These are phyloP conservation scores for Phaeosphaeriaceae sp. DNA, from an alignment of 2,329 filamentous ascomycete genomes.

Conservation along the genomic window DNA sequence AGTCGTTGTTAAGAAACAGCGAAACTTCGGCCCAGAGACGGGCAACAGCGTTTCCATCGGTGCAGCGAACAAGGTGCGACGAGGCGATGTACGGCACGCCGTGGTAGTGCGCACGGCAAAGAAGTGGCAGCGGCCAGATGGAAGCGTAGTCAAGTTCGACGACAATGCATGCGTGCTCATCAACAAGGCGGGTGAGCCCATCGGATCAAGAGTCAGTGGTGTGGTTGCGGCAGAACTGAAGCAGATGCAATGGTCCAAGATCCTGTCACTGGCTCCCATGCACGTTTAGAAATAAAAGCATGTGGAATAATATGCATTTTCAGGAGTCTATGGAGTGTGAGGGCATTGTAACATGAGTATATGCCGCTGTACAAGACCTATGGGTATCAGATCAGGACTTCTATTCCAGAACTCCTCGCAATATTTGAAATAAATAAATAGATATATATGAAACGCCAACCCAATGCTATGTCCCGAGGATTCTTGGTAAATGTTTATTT, in stretches of 20 bases:
- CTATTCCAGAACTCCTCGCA: conserved; percentile 36
- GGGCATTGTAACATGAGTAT: conserved; percentile 34
- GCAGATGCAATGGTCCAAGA: conserved; percentile 97
- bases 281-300: conserved; percentile 61
- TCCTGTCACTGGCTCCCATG: conserved; percentile 90
- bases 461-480: conserved; percentile 31
- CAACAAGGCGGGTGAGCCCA: conserved; percentile 95
- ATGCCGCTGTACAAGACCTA: conserved; percentile 40
- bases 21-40: conserved; percentile 74
- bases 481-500: conserved; percentile 15
- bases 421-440: conserved; percentile 19
- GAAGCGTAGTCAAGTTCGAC: conserved; percentile 89
- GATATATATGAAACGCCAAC: conserved; percentile 33
- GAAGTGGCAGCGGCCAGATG: conserved; percentile 84
- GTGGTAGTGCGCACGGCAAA: conserved; percentile 92
- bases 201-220: conserved; percentile 77
- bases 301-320: conserved; percentile 21
- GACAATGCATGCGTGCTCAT: conserved; percentile 98
- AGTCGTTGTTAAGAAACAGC: conserved; percentile 96
- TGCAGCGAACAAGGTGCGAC: conserved; percentile 88
- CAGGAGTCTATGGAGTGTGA: conserved; percentile 26
- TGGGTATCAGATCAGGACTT: conserved; percentile 42
- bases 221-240: conserved; percentile 89
- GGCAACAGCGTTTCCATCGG: conserved; percentile 73
- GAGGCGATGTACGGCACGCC: conserved; percentile 94